phyloP scores from a whole-genome alignment of 2,329 filamentous ascomycete species.

The Stemphylium vesicarium region DNA sequence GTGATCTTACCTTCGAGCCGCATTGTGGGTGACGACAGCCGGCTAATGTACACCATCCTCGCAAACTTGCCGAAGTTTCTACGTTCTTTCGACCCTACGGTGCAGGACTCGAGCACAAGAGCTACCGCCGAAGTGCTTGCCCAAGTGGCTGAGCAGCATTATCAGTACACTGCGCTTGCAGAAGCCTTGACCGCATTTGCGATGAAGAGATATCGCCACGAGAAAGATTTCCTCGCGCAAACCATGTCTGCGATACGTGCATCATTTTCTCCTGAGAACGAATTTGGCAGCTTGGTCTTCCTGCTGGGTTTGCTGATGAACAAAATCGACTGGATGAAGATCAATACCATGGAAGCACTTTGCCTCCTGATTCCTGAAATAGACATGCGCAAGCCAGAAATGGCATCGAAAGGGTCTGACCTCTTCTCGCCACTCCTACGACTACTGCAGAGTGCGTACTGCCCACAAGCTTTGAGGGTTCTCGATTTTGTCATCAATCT shows the following conservation, averaged over 20 bases:
- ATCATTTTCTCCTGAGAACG: constrained; percentile 79
- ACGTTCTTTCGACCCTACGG: constrained; percentile 73
- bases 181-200: constrained; percentile 74
- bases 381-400: constrained; percentile 89
- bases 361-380: constrained; percentile 85
- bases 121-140: constrained; percentile 73
- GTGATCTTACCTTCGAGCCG: constrained; percentile 78
- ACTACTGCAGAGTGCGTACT: constrained; percentile 89
- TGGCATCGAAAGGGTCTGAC: constrained; percentile 90
- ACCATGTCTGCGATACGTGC: constrained; percentile 76
- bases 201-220: constrained; percentile 68
- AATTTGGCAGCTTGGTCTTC: constrained; percentile 86
- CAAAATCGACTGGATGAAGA: constrained; percentile 84
- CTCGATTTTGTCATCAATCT: constrained; percentile 96
- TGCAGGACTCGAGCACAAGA: constrained; percentile 56
- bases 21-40: constrained; percentile 80
- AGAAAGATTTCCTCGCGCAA: constrained; percentile 77
- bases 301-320: constrained; percentile 92
- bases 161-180: constrained; percentile 71
- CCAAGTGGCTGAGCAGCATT: constrained; percentile 74
- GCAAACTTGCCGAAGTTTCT: constrained; percentile 92
- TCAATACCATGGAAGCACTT: constrained; percentile 90
- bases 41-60: constrained; percentile 83
- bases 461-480: constrained; percentile 88
- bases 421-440: constrained; percentile 91